Evolutionary conservation across 352 stramenopile genomes (phyloP).

Genomic region (Globisporangium viniferum): DNA sequence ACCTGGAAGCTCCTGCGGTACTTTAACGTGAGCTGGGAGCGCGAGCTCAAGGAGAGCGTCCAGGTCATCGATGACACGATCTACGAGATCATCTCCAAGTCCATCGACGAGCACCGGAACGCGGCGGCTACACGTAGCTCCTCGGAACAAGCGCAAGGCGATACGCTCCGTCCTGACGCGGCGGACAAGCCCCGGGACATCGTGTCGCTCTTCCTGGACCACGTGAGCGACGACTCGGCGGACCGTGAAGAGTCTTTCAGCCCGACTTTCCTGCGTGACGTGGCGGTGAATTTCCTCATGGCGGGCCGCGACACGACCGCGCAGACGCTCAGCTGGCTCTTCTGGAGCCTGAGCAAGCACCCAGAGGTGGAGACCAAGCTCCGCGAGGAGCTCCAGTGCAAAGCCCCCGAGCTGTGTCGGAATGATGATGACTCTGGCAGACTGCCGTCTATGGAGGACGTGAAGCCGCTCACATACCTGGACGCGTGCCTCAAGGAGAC

Average conservation of each 20-base stretch:
- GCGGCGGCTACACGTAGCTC: no score
- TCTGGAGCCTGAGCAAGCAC: constrained; percentile 48
- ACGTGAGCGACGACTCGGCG: not conserved
- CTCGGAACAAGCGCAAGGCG: not conserved
- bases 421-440: not conserved
- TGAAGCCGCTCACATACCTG: constrained; percentile 35
- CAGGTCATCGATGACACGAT: constrained; percentile 36
- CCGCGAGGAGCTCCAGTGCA: constrained; percentile 36
- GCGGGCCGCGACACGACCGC: constrained; percentile 79
- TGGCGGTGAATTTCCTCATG: constrained; percentile 80
- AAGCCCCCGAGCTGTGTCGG: constrained; percentile 22
- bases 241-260: constrained; percentile 17
- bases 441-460: constrained; percentile 26
- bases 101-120: constrained; percentile 14
- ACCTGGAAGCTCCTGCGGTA: constrained; percentile 46
- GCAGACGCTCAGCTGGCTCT: constrained; percentile 70
- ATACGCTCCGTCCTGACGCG: not conserved
- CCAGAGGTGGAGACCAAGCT: constrained; percentile 49
- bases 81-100: constrained; percentile 35
- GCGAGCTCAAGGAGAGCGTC: constrained; percentile 26
- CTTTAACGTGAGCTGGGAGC: constrained; percentile 32
- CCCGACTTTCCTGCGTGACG: constrained; percentile 52
- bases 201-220: constrained; percentile 31
- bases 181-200: not conserved
- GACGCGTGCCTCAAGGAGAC: constrained; percentile 22